Conservation (phyloP, 1,139 yeast genomes). For the Geotrichum restrictum region DNA sequence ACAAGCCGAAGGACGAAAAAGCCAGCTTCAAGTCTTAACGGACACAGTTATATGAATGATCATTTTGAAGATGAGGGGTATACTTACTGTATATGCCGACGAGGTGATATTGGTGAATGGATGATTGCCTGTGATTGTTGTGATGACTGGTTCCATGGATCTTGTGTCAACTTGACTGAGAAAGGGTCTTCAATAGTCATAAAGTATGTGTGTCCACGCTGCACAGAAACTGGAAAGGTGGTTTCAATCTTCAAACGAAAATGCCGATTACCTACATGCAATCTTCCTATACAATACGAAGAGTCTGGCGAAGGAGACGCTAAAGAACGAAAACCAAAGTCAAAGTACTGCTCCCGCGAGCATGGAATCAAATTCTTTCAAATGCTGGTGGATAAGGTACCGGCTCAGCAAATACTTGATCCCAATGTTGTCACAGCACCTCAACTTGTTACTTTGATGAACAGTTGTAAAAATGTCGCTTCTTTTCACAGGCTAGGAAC, state of each 20-base stretch:
- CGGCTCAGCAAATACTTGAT: conserved; percentile 17
- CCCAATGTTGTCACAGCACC: conserved; percentile 23
- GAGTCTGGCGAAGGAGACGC: conserved; percentile 26
- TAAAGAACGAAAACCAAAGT: conserved; percentile 29
- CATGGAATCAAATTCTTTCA: conserved; percentile 64
- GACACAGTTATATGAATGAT: background rate
- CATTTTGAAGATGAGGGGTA: conserved; percentile 12
- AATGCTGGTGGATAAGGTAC: conserved; percentile 22
- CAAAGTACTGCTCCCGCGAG: conserved; percentile 71
- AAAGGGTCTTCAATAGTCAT: conserved; percentile 56
- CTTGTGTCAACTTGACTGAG: conserved; percentile 62
- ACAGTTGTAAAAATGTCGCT: conserved; percentile 38
- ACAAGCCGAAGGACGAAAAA: background rate
- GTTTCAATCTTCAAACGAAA: conserved; percentile 60
- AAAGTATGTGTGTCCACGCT: conserved; percentile 70
- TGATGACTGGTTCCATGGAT: conserved; percentile 92
- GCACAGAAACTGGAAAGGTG: conserved; percentile 53
- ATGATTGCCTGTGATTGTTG: conserved; percentile 95
- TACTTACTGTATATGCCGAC: conserved; percentile 68
- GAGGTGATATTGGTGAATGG: conserved; percentile 68
- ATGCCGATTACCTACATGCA: conserved; percentile 63
- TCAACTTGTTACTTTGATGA: conserved; percentile 38
- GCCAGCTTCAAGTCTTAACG: background rate
- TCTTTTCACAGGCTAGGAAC: conserved; percentile 37
- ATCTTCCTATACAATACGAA: conserved; percentile 47